A percentile compares a stretch with the other conserved stretches of the same genome.
Conservation (phyloP, 2,329 filamentous ascomycete genomes). For the Furcasterigmium sp. region DNA sequence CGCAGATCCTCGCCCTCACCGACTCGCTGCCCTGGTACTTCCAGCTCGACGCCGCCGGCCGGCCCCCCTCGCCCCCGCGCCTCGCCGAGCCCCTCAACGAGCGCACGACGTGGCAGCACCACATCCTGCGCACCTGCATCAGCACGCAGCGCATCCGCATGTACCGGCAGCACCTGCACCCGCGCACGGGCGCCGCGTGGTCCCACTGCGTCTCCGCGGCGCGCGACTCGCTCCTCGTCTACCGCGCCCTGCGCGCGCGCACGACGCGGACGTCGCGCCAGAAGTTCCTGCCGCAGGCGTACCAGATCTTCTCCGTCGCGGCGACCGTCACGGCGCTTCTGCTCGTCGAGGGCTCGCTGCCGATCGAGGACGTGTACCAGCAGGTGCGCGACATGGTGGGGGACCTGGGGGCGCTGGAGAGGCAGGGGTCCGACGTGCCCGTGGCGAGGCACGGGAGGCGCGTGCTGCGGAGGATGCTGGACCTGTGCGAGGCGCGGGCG, state of each 20-base stretch:
- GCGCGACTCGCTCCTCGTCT: background rate
- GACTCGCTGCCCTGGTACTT: conserved; percentile 9
- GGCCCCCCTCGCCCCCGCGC: conserved; percentile 6
- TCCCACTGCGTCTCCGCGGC: conserved; percentile 10
- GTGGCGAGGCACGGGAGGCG: too few species aligned
- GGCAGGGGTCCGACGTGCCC: too few species aligned
- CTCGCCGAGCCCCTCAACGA: too few species aligned
- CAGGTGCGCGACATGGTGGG: too few species aligned
- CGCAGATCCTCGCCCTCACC: conserved; percentile 6
- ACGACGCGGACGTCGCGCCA: background rate
- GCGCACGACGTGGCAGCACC: too few species aligned
- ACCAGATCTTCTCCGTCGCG: conserved; percentile 2
- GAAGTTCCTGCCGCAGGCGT: conserved; percentile 1
- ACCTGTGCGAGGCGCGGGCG: too few species aligned
- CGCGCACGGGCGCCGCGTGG: conserved; percentile 7
- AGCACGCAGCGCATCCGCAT: conserved; percentile 15
- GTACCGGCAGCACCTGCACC: conserved; percentile 9
- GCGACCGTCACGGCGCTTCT: too few species aligned
- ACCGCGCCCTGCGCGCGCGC: background rate
- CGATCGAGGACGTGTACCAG: too few species aligned
- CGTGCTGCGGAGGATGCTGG: too few species aligned
- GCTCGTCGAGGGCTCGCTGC: too few species aligned
- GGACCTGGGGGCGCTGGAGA: too few species aligned
- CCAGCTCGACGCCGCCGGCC: conserved; percentile 7
- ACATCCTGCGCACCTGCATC: conserved; percentile 13